Percentiles rank a stretch among this genome's conserved stretches.
Conservation (phyloP, 2,329 filamentous ascomycete species). For the Microascus cirrosus region DNA sequence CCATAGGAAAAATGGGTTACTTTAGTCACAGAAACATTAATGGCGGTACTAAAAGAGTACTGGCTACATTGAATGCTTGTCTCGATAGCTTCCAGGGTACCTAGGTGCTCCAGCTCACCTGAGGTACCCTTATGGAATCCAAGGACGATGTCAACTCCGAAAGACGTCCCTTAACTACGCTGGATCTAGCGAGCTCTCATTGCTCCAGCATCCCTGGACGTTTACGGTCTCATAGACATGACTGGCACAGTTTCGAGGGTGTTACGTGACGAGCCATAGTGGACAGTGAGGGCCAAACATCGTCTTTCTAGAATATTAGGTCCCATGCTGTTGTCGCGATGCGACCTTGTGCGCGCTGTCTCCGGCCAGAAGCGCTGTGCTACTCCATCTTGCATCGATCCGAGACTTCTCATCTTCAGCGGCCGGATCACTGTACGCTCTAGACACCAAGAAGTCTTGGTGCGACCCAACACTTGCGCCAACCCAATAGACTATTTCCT, state of each 20-base stretch:
- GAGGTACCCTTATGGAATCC: neutral
- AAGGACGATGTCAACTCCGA: neutral
- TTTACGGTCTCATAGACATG: neutral
- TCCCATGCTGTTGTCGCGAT: neutral
- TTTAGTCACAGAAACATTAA: no score
- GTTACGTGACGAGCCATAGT: no score
- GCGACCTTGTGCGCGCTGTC: neutral
- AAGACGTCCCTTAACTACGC: neutral
- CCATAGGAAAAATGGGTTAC: no score
- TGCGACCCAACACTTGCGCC: neutral
- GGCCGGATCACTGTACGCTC: neutral
- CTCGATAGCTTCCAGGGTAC: neutral
- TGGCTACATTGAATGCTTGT: neutral
- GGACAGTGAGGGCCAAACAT: no score
- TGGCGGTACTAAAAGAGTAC: neutral
- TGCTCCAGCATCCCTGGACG: no score
- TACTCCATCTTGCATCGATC: neutral
- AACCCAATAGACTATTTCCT: neutral
- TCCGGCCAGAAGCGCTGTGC: neutral
- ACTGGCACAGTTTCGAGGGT: neutral
- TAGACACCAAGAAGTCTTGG: neutral
- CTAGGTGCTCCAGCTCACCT: neutral
- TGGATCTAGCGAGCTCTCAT: no score
- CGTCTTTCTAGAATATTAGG: neutral
- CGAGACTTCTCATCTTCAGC: neutral